phyloP scores from a whole-genome alignment of 352 stramenopile genomes.

The Phytopythium oedochilum region DNA sequence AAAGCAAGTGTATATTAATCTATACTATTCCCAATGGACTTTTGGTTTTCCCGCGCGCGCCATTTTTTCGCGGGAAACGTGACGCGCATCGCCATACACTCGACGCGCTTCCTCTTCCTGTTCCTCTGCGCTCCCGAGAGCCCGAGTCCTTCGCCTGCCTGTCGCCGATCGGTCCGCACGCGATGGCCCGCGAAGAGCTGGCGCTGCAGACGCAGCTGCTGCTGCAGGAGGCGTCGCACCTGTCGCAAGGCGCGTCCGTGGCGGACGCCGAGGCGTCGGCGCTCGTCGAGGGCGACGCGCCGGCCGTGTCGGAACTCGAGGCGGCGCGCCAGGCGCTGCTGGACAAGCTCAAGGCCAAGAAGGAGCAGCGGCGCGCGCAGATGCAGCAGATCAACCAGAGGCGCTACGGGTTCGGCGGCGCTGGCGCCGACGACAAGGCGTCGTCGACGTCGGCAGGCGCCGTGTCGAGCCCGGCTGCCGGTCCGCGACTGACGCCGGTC shows the following conservation, averaged over 20 bases:
- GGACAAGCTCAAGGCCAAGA: constrained; percentile 62
- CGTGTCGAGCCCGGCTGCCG: neutral
- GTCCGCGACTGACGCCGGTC: constrained; percentile 23
- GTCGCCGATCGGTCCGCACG: neutral
- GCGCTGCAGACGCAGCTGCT: constrained; percentile 75
- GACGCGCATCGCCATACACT: neutral
- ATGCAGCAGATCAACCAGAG: constrained; percentile 40
- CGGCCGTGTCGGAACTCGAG: constrained; percentile 41
- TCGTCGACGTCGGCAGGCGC: neutral
- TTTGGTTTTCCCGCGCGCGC: neutral
- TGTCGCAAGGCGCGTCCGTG: constrained; percentile 28
- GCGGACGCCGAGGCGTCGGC: constrained; percentile 11
- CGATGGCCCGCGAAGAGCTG: constrained; percentile 46
- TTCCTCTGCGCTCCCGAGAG: no score
- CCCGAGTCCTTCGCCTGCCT: no score
- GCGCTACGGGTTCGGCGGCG: constrained; percentile 28
- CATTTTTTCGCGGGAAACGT: constrained; percentile 3
- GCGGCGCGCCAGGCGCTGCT: constrained; percentile 48
- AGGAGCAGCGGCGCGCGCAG: constrained; percentile 43
- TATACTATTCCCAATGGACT: no score
- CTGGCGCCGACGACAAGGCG: neutral
- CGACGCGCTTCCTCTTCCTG: no score
- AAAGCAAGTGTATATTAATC: no score
- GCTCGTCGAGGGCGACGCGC: constrained; percentile 15
- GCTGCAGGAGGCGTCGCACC: constrained; percentile 69